phyloP scores from a whole-genome alignment of 2,329 filamentous ascomycete genomes.

The Coniochaeta sp. region DNA sequence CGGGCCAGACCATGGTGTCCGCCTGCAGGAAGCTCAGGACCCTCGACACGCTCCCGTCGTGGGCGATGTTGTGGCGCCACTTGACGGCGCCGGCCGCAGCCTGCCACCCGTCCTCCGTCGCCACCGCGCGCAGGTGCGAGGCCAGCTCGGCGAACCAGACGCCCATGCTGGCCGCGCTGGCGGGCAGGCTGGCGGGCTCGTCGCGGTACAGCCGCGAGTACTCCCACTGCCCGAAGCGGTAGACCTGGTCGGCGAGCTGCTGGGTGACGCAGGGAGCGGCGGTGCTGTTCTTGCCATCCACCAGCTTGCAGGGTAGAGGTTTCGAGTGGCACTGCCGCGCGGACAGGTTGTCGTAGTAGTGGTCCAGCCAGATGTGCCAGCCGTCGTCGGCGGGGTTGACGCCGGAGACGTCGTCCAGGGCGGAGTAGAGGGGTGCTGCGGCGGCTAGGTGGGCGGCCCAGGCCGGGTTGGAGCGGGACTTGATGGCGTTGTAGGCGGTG shows the following conservation, averaged over 20 bases:
- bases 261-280: constrained; percentile 56
- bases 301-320: constrained; percentile 59
- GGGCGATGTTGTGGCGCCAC: constrained; percentile 72
- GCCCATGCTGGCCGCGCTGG: constrained; percentile 55
- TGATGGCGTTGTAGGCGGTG: constrained; percentile 33
- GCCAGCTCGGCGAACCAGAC: constrained; percentile 69
- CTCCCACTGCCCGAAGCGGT: constrained; percentile 72
- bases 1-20: constrained; percentile 75
- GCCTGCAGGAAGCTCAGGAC: constrained; percentile 64
- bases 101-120: too few species aligned
- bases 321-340: constrained; percentile 70
- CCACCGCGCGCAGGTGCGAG: constrained; percentile 50
- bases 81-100: constrained; percentile 22
- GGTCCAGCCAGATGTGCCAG: constrained; percentile 69
- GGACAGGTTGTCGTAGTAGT: constrained; percentile 80
- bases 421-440: constrained; percentile 44
- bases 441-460: constrained; percentile 60
- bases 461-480: constrained; percentile 30
- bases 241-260: constrained; percentile 58
- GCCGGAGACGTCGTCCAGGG: constrained; percentile 62
- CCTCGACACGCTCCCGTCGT: constrained; percentile 65
- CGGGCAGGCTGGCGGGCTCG: constrained; percentile 50
- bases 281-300: constrained; percentile 25
- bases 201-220: constrained; percentile 74
- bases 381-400: constrained; percentile 45